These are phyloP conservation scores for Curvularia sp. DNA, from an alignment of 2,329 filamentous ascomycete genomes.

Conservation along the genomic window DNA sequence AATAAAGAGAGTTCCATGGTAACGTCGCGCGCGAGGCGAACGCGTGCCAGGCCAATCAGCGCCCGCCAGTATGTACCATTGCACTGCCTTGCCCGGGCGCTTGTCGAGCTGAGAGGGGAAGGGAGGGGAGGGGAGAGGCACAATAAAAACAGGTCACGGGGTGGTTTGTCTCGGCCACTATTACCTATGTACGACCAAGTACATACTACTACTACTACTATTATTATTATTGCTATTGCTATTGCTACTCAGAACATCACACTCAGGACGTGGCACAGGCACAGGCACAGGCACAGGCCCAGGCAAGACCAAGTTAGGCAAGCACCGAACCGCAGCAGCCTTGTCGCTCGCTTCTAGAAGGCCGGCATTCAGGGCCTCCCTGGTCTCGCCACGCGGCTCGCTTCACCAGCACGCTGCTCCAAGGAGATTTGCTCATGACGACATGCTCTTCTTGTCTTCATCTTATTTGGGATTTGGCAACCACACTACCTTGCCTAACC, in stretches of 20 bases:
- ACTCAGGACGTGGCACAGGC: slow-evolving; percentile 15
- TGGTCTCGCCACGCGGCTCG: slow-evolving; percentile 20
- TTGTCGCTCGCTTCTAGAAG: slow-evolving; percentile 13
- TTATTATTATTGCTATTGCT: too few relatives aligned
- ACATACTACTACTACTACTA: too few relatives aligned
- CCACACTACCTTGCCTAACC: slow-evolving; percentile 19
- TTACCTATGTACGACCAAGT: too few relatives aligned
- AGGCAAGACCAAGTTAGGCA: slow-evolving; percentile 1
- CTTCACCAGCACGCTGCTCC: slow-evolving; percentile 13
- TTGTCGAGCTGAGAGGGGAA: background rate
- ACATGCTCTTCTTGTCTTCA: slow-evolving; percentile 23
- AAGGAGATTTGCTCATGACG: slow-evolving; percentile 30
- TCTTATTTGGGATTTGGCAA: slow-evolving; percentile 19
- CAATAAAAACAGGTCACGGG: too few relatives aligned
- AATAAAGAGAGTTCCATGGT: background rate
- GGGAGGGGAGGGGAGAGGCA: too few relatives aligned
- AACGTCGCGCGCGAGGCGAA: slow-evolving; percentile 16
- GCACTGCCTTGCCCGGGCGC: background rate
- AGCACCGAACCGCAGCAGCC: slow-evolving; percentile 14
- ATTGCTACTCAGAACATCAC: background rate
- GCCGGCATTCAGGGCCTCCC: slow-evolving; percentile 6
- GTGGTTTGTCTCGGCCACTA: too few relatives aligned
- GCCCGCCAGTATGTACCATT: background rate
- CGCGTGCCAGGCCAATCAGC: slow-evolving; percentile 21
- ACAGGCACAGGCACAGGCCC: slow-evolving; percentile 17